Conservation (phyloP, 257 asterid species). For the Echium plantagineum region DNA sequence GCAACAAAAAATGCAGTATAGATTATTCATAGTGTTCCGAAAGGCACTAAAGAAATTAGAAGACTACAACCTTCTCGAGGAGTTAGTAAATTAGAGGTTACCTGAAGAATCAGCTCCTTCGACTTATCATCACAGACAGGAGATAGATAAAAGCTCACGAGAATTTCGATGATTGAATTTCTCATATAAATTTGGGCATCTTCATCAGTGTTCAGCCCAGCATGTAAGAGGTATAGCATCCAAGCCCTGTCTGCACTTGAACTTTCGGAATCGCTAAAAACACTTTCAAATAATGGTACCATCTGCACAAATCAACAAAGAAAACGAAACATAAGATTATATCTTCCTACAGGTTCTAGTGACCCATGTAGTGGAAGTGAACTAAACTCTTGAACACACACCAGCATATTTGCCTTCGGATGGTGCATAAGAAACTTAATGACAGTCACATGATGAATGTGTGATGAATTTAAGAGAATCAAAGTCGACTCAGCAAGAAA, state of each 20-base stretch:
- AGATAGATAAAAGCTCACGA: slow-evolving; percentile 59
- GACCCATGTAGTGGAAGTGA: not conserved
- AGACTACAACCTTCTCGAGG: not conserved
- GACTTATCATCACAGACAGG: slow-evolving; percentile 76
- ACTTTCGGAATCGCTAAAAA: slow-evolving; percentile 60
- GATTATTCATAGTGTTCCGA: not conserved
- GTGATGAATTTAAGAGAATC: slow-evolving; percentile 55
- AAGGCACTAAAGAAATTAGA: not conserved
- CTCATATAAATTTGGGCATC: slow-evolving; percentile 59
- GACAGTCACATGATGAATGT: slow-evolving; percentile 52
- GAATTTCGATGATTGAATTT: slow-evolving; percentile 52
- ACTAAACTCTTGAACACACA: slow-evolving; percentile 9
- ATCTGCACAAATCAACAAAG: slow-evolving; percentile 30
- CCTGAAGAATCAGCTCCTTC: slow-evolving; percentile 82
- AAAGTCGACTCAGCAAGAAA: slow-evolving; percentile 82
- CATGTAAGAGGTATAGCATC: slow-evolving; percentile 66
- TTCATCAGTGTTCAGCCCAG: slow-evolving; percentile 61
- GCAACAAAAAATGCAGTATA: not conserved
- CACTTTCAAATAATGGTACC: slow-evolving; percentile 60
- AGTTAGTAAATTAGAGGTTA: slow-evolving; percentile 10
- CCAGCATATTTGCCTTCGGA: slow-evolving; percentile 61
- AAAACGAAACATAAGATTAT: slow-evolving; percentile 1
- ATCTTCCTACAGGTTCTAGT: not conserved
- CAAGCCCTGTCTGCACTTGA: slow-evolving; percentile 65
- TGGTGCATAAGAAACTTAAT: slow-evolving; percentile 46